A percentile compares a stretch with the other conserved stretches of the same genome.
These are phyloP conservation scores for Cladosporium colombiae DNA, from an alignment of 2,329 filamentous ascomycete species.

Conservation along the genomic window DNA sequence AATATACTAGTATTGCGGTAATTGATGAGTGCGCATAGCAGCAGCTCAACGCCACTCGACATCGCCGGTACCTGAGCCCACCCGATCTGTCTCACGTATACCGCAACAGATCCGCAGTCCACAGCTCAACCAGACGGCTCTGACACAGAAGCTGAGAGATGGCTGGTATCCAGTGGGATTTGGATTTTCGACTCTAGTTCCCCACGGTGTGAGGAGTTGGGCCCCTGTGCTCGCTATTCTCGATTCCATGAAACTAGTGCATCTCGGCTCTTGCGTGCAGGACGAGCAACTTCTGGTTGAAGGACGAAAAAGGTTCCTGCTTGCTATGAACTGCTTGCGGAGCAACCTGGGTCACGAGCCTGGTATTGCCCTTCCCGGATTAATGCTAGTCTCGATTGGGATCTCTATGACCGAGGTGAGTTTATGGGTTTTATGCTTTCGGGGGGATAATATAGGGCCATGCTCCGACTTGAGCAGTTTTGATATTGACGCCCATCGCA, in stretches of 20 bases:
- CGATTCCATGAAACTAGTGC: conserved; percentile 16
- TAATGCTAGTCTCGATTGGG: conserved; percentile 10
- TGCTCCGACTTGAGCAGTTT: neutral
- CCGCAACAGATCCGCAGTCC: conserved; percentile 5
- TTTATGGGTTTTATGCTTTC: neutral
- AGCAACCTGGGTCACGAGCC: neutral
- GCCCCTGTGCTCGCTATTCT: conserved; percentile 9
- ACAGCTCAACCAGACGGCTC: conserved; percentile 10
- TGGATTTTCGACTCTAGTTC: conserved; percentile 10
- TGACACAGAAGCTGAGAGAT: conserved; percentile 11
- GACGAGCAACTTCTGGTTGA: neutral
- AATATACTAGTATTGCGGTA: neutral
- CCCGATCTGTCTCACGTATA: neutral
- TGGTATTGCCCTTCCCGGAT: neutral
- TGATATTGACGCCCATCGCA: too few species aligned
- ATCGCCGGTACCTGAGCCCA: neutral
- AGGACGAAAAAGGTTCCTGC: conserved; percentile 4
- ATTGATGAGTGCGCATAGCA: neutral
- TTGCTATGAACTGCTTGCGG: conserved; percentile 13
- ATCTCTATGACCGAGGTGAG: conserved; percentile 12
- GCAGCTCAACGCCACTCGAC: neutral
- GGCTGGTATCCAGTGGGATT: conserved; percentile 13
- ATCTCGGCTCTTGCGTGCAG: conserved; percentile 2
- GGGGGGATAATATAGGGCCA: neutral
- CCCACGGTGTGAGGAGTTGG: neutral